These are phyloP conservation scores for Bisporella sp. DNA, from an alignment of 2,329 filamentous ascomycete genomes.

Conservation along the genomic window DNA sequence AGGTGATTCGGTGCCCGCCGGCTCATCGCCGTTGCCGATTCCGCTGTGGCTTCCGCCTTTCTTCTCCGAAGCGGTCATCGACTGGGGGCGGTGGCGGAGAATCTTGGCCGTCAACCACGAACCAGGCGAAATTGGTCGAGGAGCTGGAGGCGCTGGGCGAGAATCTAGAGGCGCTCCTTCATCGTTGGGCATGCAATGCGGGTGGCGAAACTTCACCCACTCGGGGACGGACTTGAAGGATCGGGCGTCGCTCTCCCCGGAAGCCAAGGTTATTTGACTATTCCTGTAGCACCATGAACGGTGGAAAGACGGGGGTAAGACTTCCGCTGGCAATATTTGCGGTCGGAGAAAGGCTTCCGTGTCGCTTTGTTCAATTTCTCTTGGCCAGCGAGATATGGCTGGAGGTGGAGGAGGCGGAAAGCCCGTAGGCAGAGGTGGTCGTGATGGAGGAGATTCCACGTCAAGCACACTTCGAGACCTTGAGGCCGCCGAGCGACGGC, in stretches of 20 bases:
- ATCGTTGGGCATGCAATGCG: neutral
- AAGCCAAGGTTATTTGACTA: conserved; percentile 3
- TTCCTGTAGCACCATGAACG: conserved; percentile 8
- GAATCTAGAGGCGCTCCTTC: neutral
- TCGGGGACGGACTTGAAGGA: conserved; percentile 5
- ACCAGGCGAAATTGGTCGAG: conserved; percentile 2
- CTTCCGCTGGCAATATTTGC: conserved; percentile 4
- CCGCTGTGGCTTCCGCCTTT: neutral
- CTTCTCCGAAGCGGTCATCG: conserved; percentile 2
- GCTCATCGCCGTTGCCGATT: neutral
- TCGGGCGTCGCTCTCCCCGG: conserved; percentile 3
- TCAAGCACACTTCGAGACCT: neutral
- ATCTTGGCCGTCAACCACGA: conserved; percentile 4
- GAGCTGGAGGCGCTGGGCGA: conserved; percentile 1
- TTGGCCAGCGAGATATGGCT: neutral
- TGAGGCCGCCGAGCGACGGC: conserved; percentile 2
- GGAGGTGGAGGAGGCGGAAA: conserved; percentile 1
- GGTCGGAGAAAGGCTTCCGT: conserved; percentile 4
- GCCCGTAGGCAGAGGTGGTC: neutral
- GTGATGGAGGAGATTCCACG: conserved; percentile 1
- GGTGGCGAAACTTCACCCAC: conserved; percentile 9
- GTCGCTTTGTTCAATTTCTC: neutral
- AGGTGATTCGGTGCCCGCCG: neutral
- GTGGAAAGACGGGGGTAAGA: conserved; percentile 2
- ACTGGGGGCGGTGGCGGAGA: conserved; percentile 4